Percentiles rank a stretch among this genome's conserved stretches.
These are phyloP conservation scores for Eucalyptus regnans DNA, from an alignment of 345 rosid genomes.

Conservation along the genomic window DNA sequence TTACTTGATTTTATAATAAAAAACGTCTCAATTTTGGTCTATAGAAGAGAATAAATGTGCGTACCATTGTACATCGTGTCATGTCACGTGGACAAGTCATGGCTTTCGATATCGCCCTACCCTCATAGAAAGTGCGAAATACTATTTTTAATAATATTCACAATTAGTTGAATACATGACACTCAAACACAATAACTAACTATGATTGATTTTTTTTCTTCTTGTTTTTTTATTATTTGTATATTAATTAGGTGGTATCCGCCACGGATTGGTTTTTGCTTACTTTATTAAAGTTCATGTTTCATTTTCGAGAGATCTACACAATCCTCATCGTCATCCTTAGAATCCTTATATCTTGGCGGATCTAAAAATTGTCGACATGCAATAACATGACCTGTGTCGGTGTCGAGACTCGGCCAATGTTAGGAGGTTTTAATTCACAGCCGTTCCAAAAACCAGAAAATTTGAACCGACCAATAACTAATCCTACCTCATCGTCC, in stretches of 20 bases:
- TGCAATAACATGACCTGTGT: neutral
- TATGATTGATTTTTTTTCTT: neutral
- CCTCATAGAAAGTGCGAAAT: neutral
- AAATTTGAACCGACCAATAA: neutral
- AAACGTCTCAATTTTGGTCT: neutral
- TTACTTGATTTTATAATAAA: neutral
- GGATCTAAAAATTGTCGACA: neutral
- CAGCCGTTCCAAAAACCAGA: neutral
- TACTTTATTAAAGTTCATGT: too few relatives aligned
- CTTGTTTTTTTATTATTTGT: neutral
- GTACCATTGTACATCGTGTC: neutral
- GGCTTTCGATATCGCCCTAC: neutral
- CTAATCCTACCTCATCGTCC: neutral
- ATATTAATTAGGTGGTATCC: neutral
- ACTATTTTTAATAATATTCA: neutral
- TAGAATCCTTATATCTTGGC: neutral
- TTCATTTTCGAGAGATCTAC: neutral
- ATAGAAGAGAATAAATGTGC: neutral
- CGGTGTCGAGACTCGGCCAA: neutral
- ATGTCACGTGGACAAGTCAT: neutral
- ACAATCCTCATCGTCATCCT: neutral
- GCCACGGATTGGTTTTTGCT: too few relatives aligned
- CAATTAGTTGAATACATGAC: neutral
- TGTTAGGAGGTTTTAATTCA: neutral
- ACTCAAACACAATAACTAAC: neutral